A percentile compares a stretch with the other conserved stretches of the same genome.
Evolutionary conservation across 805 yeast genomes (phyloP).

Genomic region (Zygosaccharomyces gambellarensis): DNA sequence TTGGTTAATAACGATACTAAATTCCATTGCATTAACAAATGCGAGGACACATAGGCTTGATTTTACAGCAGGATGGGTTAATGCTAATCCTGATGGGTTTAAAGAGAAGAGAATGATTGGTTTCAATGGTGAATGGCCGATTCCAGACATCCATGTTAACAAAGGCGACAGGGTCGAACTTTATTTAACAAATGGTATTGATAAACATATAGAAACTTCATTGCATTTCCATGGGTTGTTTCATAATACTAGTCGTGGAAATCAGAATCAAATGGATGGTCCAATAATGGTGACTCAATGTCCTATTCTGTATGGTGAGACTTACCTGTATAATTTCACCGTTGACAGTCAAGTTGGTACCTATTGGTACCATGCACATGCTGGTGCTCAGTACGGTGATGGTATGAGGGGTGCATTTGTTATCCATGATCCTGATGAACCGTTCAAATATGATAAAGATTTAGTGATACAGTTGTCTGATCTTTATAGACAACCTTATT

Average conservation of each 20-base stretch:
- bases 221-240: conserved; percentile 78
- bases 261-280: conserved; percentile 60
- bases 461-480: conserved; percentile 54
- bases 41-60: conserved; percentile 49
- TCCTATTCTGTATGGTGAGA: conserved; percentile 66
- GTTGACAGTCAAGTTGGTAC: conserved; percentile 66
- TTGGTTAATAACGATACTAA: conserved; percentile 2
- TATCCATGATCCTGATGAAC: conserved; percentile 52
- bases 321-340: conserved; percentile 65
- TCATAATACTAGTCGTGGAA: conserved; percentile 50
- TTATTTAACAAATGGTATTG: conserved; percentile 58
- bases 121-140: conserved; percentile 68
- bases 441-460: conserved; percentile 62
- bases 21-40: conserved; percentile 3
- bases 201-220: conserved; percentile 45
- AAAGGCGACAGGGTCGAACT: conserved; percentile 60
- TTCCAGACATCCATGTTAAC: conserved; percentile 60
- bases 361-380: conserved; percentile 82
- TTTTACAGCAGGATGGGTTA: conserved; percentile 54
- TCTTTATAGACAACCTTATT: conserved; percentile 55
- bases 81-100: conserved; percentile 64
- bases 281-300: conserved; percentile 77
- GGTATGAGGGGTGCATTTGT: conserved; percentile 68
- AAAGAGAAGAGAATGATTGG: conserved; percentile 55
- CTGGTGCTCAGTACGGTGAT: conserved; percentile 73